Conservation (phyloP, 1,284 basidiomycete species). For the Trichosporon asahii region DNA sequence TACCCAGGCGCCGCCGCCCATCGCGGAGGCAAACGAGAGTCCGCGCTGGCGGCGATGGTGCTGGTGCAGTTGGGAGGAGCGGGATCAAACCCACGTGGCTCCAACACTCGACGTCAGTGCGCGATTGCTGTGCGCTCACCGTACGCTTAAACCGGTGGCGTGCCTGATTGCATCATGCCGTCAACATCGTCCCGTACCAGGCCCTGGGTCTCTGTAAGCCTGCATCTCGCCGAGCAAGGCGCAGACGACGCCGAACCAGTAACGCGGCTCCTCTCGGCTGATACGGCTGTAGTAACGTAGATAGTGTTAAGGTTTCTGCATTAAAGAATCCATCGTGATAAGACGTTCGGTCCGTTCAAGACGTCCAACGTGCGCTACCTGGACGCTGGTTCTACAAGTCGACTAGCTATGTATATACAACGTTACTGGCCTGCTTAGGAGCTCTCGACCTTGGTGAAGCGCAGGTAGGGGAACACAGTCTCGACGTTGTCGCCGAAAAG, state of each 20-base stretch:
- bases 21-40: neutral
- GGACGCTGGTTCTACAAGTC: neutral
- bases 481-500: slow-evolving; percentile 55
- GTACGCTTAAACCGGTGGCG: neutral
- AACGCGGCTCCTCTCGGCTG: neutral
- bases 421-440: neutral
- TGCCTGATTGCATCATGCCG: neutral
- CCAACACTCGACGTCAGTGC: neutral
- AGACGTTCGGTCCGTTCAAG: neutral
- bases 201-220: neutral
- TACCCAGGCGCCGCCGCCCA: neutral
- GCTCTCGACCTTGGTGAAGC: slow-evolving; percentile 46
- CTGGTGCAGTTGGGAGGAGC: neutral
- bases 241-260: neutral
- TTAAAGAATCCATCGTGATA: neutral
- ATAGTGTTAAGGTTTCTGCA: neutral
- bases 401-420: neutral
- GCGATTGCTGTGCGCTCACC: neutral
- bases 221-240: neutral
- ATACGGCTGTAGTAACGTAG: neutral
- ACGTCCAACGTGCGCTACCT: neutral
- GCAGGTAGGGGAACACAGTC: slow-evolving; percentile 56
- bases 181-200: neutral
- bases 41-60: neutral
- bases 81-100: neutral